A percentile compares a stretch with the other conserved stretches of the same genome.
Conservation (phyloP, 2,329 filamentous ascomycete species). For the Fusarium palustre region DNA sequence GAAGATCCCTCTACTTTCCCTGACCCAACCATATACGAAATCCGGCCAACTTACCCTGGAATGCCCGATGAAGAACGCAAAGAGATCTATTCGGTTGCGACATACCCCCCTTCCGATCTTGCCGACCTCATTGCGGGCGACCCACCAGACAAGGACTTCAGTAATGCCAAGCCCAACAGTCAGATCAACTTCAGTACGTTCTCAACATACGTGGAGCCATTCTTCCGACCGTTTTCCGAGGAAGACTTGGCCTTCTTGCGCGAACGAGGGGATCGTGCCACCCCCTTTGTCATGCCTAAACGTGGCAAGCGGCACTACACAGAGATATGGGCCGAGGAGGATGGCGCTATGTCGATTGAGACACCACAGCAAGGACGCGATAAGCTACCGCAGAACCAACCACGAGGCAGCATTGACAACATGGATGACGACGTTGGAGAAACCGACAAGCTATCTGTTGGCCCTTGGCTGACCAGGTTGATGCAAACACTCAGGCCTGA, state of each 20-base stretch:
- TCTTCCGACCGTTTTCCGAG: slow-evolving; percentile 88
- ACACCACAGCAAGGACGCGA: slow-evolving; percentile 70
- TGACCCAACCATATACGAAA: slow-evolving; percentile 95
- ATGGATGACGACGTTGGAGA: slow-evolving; percentile 89
- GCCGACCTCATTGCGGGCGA: slow-evolving; percentile 87
- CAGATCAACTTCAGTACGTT: slow-evolving; percentile 96
- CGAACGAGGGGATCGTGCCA: slow-evolving; percentile 86
- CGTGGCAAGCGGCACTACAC: slow-evolving; percentile 87
- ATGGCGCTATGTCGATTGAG: slow-evolving; percentile 82
- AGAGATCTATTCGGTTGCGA: slow-evolving; percentile 86
- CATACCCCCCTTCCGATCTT: slow-evolving; percentile 84
- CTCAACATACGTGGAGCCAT: slow-evolving; percentile 90
- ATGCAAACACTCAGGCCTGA: slow-evolving; percentile 86
- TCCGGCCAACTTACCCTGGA: slow-evolving; percentile 76
- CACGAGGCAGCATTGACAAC: slow-evolving; percentile 86
- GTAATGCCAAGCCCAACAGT: slow-evolving; percentile 89
- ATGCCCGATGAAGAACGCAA: slow-evolving; percentile 90
- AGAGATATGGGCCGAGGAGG: slow-evolving; percentile 94
- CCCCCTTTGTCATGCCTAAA: slow-evolving; percentile 86
- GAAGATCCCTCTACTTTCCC: slow-evolving; percentile 91
- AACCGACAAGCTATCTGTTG: slow-evolving; percentile 88
- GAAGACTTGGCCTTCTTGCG: slow-evolving; percentile 94
- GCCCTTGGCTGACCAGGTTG: slow-evolving; percentile 85
- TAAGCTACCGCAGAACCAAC: slow-evolving; percentile 80
- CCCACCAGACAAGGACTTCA: slow-evolving; percentile 95